These are phyloP conservation scores for Moniliophthora roreri DNA, from an alignment of 1,284 basidiomycete genomes.

Conservation along the genomic window DNA sequence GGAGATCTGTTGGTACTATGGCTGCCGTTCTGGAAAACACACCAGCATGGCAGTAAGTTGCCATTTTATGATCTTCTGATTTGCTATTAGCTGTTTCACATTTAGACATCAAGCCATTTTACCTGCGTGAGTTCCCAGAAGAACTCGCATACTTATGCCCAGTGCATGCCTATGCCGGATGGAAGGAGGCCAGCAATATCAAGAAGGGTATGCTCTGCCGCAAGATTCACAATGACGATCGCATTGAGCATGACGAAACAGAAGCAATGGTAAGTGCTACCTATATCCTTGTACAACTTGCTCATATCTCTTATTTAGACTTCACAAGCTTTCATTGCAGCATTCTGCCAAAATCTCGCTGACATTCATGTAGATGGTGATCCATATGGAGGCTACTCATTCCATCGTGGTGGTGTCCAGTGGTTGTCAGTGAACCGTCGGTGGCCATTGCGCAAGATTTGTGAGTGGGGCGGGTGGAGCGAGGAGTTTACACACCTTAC, in stretches of 20 bases:
- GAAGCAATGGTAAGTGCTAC: constrained; percentile 18
- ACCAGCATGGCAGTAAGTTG: constrained; percentile 20
- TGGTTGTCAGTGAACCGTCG: constrained; percentile 23
- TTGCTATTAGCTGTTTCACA: background rate
- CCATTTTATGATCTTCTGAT: background rate
- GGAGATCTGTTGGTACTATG: constrained; percentile 23
- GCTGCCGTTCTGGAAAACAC: constrained; percentile 19
- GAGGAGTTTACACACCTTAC: constrained; percentile 29
- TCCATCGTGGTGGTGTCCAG: constrained; percentile 27
- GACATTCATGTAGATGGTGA: constrained; percentile 27
- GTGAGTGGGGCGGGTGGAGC: constrained; percentile 37
- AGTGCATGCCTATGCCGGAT: constrained; percentile 17
- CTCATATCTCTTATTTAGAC: no score
- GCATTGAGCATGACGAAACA: constrained; percentile 14
- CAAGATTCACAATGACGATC: constrained; percentile 16
- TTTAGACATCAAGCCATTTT: constrained; percentile 22
- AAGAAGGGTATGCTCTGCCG: constrained; percentile 21
- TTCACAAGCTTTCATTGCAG: constrained; percentile 12
- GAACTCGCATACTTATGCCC: constrained; percentile 21
- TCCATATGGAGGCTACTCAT: constrained; percentile 31
- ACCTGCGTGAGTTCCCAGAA: constrained; percentile 13
- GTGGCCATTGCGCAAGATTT: constrained; percentile 26
- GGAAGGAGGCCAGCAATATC: constrained; percentile 14
- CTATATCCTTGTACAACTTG: constrained; percentile 17
- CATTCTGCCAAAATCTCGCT: constrained; percentile 31